Percentiles rank a stretch among this genome's conserved stretches.
Conservation (phyloP, 2,329 filamentous ascomycete species). For the Nigrospora oryzae region DNA sequence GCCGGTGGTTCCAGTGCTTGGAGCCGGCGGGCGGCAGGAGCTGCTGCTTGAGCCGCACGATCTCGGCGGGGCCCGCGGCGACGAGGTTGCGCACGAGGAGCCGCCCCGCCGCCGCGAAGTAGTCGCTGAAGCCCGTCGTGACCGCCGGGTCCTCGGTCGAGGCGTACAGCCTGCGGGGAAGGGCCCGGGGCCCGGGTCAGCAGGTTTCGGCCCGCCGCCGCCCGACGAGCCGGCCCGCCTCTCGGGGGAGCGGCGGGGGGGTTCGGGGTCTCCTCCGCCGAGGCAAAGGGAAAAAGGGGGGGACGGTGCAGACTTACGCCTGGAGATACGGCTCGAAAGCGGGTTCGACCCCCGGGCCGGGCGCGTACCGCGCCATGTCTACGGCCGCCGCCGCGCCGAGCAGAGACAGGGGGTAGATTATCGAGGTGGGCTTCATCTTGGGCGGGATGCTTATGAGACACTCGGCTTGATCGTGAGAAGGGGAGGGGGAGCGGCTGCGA, state of each 20-base stretch:
- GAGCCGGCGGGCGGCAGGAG: neutral
- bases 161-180: neutral
- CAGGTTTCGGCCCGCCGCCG: too few species aligned
- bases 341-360: neutral
- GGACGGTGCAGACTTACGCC: neutral
- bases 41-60: constrained; percentile 1
- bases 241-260: neutral
- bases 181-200: neutral
- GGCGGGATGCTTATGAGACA: too few species aligned
- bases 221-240: too few species aligned
- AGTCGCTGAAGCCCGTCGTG: neutral
- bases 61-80: neutral
- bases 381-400: neutral
- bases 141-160: neutral
- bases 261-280: neutral
- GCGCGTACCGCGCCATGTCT: neutral
- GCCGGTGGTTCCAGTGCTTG: constrained; percentile 2
- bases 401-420: neutral
- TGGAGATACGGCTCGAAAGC: neutral
- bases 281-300: neutral
- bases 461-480: too few species aligned
- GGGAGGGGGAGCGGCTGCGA: too few species aligned
- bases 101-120: neutral
- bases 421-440: neutral
- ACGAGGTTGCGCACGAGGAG: neutral